A percentile compares a stretch with the other conserved stretches of the same genome.
Conservation (phyloP, 1,284 basidiomycete genomes). For the Puccinia coronata region DNA sequence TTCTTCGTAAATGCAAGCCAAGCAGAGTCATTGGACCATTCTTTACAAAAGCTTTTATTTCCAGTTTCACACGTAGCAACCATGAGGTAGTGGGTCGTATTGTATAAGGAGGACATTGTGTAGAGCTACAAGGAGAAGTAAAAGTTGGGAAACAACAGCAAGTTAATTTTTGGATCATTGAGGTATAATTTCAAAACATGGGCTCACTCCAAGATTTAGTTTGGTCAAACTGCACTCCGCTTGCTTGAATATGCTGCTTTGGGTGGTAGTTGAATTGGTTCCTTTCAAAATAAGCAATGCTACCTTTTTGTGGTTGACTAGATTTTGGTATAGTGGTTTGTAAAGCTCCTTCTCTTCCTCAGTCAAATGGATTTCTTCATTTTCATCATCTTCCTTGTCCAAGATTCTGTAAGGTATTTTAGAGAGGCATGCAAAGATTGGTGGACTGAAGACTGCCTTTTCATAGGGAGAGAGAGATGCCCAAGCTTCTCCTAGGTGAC, state of each 20-base stretch:
- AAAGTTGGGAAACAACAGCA: background rate
- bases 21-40: background rate
- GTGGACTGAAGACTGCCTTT: background rate
- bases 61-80: background rate
- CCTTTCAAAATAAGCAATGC: background rate
- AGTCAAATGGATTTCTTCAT: background rate
- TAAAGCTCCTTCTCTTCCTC: background rate
- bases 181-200: no score
- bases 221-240: background rate
- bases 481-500: background rate
- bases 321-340: background rate
- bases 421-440: background rate
- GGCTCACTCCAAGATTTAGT: background rate
- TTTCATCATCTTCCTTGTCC: background rate
- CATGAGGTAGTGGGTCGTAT: background rate
- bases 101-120: background rate
- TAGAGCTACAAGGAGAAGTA: no score
- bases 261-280: background rate
- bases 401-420: background rate
- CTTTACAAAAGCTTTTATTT: background rate
- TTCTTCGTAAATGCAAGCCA: constrained; percentile 1
- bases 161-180: background rate
- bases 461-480: background rate
- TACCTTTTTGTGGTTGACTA: background rate
- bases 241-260: background rate